phyloP scores from a whole-genome alignment of 371 early-diverging fungal species.

The Rhizopus stolonifer region DNA sequence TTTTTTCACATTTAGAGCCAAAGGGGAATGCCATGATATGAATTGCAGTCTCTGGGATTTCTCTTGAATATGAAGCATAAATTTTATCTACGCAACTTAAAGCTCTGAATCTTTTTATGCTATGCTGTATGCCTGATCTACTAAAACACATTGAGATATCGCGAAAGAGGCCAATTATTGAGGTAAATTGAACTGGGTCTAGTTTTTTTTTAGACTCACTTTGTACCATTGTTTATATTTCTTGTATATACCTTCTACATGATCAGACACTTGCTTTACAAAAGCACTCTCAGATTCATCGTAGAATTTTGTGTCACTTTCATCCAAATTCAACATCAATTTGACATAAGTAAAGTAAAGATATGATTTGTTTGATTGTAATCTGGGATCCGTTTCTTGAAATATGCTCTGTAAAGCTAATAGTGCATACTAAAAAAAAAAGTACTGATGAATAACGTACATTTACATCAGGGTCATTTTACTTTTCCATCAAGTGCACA shows the following conservation, averaged over 20 bases:
- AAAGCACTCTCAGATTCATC: background rate
- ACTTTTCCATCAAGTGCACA: constrained; percentile 12
- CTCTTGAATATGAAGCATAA: background rate
- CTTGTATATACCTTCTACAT: background rate
- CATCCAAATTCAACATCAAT: background rate
- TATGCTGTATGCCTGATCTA: background rate
- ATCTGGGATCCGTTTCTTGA: background rate
- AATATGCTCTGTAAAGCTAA: background rate
- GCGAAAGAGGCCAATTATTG: too few relatives aligned
- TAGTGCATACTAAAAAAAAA: background rate
- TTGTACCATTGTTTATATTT: background rate
- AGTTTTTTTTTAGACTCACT: background rate
- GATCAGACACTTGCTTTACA: background rate
- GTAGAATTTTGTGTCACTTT: background rate
- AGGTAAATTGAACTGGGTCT: background rate
- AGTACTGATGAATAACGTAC: too few relatives aligned
- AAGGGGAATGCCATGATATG: background rate
- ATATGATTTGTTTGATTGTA: background rate
- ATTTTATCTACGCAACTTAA: background rate
- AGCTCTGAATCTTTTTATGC: background rate
- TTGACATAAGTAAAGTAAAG: background rate
- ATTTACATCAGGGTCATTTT: too few relatives aligned
- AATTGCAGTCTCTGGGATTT: background rate
- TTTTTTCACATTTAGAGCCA: background rate
- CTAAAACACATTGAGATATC: too few relatives aligned